phyloP scores from a whole-genome alignment of 192 early-diverging fungal species.

The Piromyces finnis region DNA sequence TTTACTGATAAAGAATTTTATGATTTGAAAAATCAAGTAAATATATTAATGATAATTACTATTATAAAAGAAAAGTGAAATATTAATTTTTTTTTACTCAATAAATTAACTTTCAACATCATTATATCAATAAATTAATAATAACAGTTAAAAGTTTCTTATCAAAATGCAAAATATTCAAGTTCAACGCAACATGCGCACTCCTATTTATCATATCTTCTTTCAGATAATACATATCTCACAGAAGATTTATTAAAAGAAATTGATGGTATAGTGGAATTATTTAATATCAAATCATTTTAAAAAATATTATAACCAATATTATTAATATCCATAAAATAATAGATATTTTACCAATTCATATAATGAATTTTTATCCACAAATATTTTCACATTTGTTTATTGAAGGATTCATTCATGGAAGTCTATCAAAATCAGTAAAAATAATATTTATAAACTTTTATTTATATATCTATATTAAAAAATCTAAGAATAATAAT shows the following conservation, averaged over 20 bases:
- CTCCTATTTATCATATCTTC: background rate
- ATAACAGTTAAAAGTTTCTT: background rate
- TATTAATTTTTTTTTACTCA: too few species aligned
- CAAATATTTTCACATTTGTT: constrained; percentile 46
- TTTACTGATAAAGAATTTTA: background rate
- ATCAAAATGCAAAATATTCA: background rate
- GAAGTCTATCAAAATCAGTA: constrained; percentile 29
- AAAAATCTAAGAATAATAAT: too few species aligned
- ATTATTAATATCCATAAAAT: too few species aligned
- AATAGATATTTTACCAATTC: constrained; percentile 34
- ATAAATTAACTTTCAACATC: too few species aligned
- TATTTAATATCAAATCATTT: too few species aligned
- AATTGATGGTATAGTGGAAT: constrained; percentile 52
- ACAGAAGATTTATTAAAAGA: constrained; percentile 63
- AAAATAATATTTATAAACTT: constrained; percentile 19
- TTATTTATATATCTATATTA: background rate
- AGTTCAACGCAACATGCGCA: background rate
- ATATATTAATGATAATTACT: background rate
- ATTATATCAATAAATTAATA: too few species aligned
- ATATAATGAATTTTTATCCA: constrained; percentile 60
- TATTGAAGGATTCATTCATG: constrained; percentile 67
- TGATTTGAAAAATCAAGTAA: background rate
- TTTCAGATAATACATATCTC: background rate
- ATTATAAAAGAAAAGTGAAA: background rate
- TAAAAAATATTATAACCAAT: too few species aligned